Base-by-base conservation (phyloP, 1,284 basidiomycete genomes). In the Heterobasidion occidentale region DNA sequence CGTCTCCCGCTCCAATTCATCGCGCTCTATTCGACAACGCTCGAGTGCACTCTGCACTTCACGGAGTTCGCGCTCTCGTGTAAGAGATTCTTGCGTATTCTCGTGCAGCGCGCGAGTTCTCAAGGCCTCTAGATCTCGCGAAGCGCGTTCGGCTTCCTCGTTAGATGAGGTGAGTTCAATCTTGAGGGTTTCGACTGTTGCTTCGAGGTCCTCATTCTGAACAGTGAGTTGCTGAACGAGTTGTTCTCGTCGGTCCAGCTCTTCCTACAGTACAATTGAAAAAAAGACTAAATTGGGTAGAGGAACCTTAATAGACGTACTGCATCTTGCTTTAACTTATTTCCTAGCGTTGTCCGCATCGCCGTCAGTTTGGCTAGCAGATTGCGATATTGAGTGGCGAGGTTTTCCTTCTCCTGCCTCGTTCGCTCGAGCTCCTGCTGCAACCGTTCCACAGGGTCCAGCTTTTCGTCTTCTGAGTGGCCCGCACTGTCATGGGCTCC, bases 241-340 rank as follows among this genome's bases (percentile, higher is more conserved):
- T 62, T 89, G 85, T 68, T 94, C 93, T 60, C 91, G 80, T 62
- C 92, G 79, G 75, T 97, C 94, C 46, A 98, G 86, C 78, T 97
- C 94, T 85, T 97, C 94, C 94, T 97, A 27, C 5, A 48, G 17
- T 6, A 17, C 17, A 17, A 45, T 14, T 17, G 3, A 14, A 45
- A 53, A 53, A 19, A 60, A 49, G 49, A 14, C 38, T 55, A 44
- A 60, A 47, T 48, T 17, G 59, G 3, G 47, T 9, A n/a, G 47
- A 49, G 47, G 7, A 51, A 3, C 3, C 35, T 9, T 15, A 15
- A 52, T 14, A 54, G 53, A 84, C 92, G 68, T 74, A 97, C 95
- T 63, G 97, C 96, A 73, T 99, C 97, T 70, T 97, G 92, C 69
- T 90, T 86, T 56, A 99, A 77, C 70, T 98, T 96, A 66, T 94